A percentile compares a stretch with the other conserved stretches of the same genome.
phyloP scores from a whole-genome alignment of 2,329 filamentous ascomycete species.

The Aspergillus sojae region DNA sequence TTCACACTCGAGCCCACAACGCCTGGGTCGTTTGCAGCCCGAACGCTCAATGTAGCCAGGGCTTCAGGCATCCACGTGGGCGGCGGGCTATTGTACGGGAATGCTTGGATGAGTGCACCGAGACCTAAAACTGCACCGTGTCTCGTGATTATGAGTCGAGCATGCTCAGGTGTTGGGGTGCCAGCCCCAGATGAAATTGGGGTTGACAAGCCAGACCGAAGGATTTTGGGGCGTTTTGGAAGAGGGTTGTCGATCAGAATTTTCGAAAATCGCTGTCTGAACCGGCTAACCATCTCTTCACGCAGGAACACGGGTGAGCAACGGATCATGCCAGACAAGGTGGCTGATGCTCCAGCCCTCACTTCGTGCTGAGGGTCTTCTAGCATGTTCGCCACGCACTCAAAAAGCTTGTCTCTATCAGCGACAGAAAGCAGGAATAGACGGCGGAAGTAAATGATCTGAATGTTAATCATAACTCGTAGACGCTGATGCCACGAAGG shows the following conservation, averaged over 20 bases:
- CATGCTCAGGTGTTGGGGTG: constrained; percentile 57
- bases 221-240: constrained; percentile 64
- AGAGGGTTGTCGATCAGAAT: constrained; percentile 83
- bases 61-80: constrained; percentile 93
- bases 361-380: constrained; percentile 91
- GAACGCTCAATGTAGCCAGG: constrained; percentile 78
- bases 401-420: constrained; percentile 80
- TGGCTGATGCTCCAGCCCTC: constrained; percentile 86
- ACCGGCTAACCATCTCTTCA: constrained; percentile 71
- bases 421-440: constrained; percentile 79
- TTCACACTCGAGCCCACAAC: constrained; percentile 96
- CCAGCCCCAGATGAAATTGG: constrained; percentile 48
- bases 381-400: constrained; percentile 94
- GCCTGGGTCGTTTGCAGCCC: constrained; percentile 84
- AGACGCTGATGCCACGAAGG: constrained; percentile 94
- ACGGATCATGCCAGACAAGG: constrained; percentile 94
- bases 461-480: constrained; percentile 94
- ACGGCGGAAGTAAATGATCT: constrained; percentile 96
- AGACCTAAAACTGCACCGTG: constrained; percentile 92
- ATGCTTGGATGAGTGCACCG: constrained; percentile 89
- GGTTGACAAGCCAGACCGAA: constrained; percentile 42
- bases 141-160: constrained; percentile 75
- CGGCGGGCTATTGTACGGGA: constrained; percentile 92
- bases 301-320: constrained; percentile 85
- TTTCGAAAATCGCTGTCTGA: constrained; percentile 78